Percentiles rank a stretch among this genome's conserved stretches.
These are phyloP conservation scores for Ustilago trichophora DNA, from an alignment of 1,284 basidiomycete genomes.

Conservation along the genomic window DNA sequence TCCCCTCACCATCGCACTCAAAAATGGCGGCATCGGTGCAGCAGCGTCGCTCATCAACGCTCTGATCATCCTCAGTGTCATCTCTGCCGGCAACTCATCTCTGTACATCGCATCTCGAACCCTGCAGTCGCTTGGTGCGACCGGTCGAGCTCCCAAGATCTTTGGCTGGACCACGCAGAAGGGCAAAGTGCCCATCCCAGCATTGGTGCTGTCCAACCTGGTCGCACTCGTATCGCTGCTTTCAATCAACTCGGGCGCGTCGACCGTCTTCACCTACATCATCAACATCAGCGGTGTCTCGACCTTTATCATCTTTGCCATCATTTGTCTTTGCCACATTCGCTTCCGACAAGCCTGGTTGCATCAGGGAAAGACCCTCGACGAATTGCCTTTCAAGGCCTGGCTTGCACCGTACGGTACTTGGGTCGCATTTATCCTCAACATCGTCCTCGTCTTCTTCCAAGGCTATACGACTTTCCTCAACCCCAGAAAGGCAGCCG, in stretches of 20 bases:
- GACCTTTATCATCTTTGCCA: constrained; percentile 47
- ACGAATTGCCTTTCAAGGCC: constrained; percentile 43
- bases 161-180: constrained; percentile 31
- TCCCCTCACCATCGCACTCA: constrained; percentile 52
- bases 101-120: constrained; percentile 56
- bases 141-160: constrained; percentile 44
- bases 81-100: constrained; percentile 49
- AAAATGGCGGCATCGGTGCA: constrained; percentile 38
- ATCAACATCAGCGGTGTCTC: constrained; percentile 45
- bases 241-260: constrained; percentile 32
- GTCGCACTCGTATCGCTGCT: constrained; percentile 46
- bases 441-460: constrained; percentile 50
- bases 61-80: constrained; percentile 50
- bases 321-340: constrained; percentile 47
- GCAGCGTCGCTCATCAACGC: constrained; percentile 49
- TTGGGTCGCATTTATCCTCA: constrained; percentile 33
- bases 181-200: constrained; percentile 46
- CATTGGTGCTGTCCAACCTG: constrained; percentile 36
- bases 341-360: constrained; percentile 50
- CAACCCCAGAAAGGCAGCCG: constrained; percentile 67
- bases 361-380: constrained; percentile 29
- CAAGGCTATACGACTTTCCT: constrained; percentile 47
- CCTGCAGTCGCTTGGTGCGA: constrained; percentile 40
- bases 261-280: constrained; percentile 46
- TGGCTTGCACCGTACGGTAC: constrained; percentile 35